These are phyloP conservation scores for Tylopilus plumbeoviolaceoides DNA, from an alignment of 768 basidiomycete species.

Conservation along the genomic window DNA sequence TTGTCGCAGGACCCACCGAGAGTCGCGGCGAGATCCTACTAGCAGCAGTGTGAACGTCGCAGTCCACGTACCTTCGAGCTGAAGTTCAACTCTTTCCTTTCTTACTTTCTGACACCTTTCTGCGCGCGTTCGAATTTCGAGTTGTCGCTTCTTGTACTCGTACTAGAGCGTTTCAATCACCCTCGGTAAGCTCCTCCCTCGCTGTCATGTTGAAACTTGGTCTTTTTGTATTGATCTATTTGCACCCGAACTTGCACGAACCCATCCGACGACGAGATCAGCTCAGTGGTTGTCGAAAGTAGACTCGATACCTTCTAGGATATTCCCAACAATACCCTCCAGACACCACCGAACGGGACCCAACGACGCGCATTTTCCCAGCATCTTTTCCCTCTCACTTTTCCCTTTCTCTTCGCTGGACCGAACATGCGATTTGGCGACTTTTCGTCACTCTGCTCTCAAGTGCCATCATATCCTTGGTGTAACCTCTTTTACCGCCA, in stretches of 20 bases:
- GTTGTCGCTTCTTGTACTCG: background rate
- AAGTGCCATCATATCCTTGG: slow-evolving; percentile 79
- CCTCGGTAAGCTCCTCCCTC: slow-evolving; percentile 15
- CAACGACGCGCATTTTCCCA: slow-evolving; percentile 1
- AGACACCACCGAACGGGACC: background rate
- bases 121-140: background rate
- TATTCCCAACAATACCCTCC: slow-evolving; percentile 14
- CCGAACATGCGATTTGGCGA: slow-evolving; percentile 63
- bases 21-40: background rate
- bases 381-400: background rate
- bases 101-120: background rate
- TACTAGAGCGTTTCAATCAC: background rate
- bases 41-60: too few species aligned
- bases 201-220: slow-evolving; percentile 14
- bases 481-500: slow-evolving; percentile 95
- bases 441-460: slow-evolving; percentile 61
- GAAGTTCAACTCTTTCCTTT: background rate
- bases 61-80: background rate
- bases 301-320: slow-evolving; percentile 22
- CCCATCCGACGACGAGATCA: slow-evolving; percentile 17
- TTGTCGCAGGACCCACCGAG: background rate
- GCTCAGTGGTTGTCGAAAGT: slow-evolving; percentile 12
- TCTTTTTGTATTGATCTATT: slow-evolving; percentile 32
- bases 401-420: background rate
- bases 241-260: slow-evolving; percentile 24